These are phyloP conservation scores for Claviceps sorghi DNA, from an alignment of 2,329 filamentous ascomycete genomes.

Conservation along the genomic window DNA sequence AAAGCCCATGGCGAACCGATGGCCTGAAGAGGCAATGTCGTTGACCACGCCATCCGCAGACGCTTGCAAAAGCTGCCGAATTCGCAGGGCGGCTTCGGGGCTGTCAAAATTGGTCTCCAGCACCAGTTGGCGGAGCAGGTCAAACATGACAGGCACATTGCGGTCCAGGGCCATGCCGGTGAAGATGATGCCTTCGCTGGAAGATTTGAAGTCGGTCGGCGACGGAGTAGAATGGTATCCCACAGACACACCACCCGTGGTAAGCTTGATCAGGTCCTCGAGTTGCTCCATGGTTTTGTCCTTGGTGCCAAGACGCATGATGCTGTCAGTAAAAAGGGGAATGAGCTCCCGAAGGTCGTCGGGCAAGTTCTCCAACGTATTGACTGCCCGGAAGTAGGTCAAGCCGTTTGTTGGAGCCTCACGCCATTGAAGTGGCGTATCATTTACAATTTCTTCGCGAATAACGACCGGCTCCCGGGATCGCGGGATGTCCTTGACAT, in stretches of 20 bases:
- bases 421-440: constrained; percentile 69
- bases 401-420: constrained; percentile 89
- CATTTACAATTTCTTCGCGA: constrained; percentile 50
- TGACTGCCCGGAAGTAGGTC: constrained; percentile 88
- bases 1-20: constrained; percentile 70
- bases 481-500: constrained; percentile 79
- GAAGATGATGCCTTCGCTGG: constrained; percentile 70
- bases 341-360: constrained; percentile 73
- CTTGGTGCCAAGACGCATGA: constrained; percentile 86
- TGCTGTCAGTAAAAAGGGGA: constrained; percentile 78
- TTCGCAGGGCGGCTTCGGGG: constrained; percentile 63
- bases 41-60: constrained; percentile 84
- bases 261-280: constrained; percentile 89
- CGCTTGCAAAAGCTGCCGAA: constrained; percentile 73
- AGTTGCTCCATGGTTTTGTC: constrained; percentile 84
- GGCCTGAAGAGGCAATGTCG: constrained; percentile 78
- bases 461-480: constrained; percentile 46
- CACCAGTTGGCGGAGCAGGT: constrained; percentile 66
- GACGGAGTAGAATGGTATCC: constrained; percentile 72
- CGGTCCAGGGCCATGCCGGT: constrained; percentile 78
- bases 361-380: constrained; percentile 62
- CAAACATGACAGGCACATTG: constrained; percentile 83
- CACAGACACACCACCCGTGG: constrained; percentile 80
- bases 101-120: constrained; percentile 83
- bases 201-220: constrained; percentile 53